Evolutionary conservation across 805 yeast genomes (phyloP).

Genomic region (Cyberlindnera saturnus): DNA sequence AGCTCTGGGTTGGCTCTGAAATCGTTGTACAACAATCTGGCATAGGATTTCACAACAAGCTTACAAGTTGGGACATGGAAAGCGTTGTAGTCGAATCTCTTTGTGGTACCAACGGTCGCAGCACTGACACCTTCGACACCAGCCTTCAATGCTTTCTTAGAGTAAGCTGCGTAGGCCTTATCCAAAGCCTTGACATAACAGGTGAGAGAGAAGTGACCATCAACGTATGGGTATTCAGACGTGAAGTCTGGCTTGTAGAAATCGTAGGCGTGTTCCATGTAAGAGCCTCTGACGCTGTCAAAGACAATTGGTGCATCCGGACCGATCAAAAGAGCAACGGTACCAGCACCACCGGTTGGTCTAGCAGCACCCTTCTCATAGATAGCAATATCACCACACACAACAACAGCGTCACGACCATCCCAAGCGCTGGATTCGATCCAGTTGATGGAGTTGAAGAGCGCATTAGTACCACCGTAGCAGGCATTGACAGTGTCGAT

Average conservation of each 20-base stretch:
- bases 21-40: slow-evolving; percentile 87
- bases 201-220: slow-evolving; percentile 90
- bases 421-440: slow-evolving; percentile 95
- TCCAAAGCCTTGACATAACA: slow-evolving; percentile 95
- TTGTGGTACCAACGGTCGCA: slow-evolving; percentile 58
- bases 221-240: slow-evolving; percentile 93
- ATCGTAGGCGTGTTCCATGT: slow-evolving; percentile 96
- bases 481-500: slow-evolving; percentile 95
- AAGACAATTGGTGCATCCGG: slow-evolving; percentile 97
- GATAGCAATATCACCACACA: slow-evolving; percentile 96
- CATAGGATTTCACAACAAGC: slow-evolving; percentile 87
- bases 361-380: slow-evolving; percentile 97
- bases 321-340: slow-evolving; percentile 90
- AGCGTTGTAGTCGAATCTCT: slow-evolving; percentile 83
- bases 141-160: slow-evolving; percentile 59
- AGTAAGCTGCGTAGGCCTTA: slow-evolving; percentile 75
- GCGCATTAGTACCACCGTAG: slow-evolving; percentile 96
- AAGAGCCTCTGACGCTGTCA: slow-evolving; percentile 84
- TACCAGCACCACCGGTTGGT: slow-evolving; percentile 99
- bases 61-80: slow-evolving; percentile 99
- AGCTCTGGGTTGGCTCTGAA: slow-evolving; percentile 62
- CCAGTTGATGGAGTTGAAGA: slow-evolving; percentile 94
- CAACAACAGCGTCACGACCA: slow-evolving; percentile 95
- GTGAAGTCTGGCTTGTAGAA: slow-evolving; percentile 97
- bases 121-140: slow-evolving; percentile 41